Percentiles rank a stretch among this genome's conserved stretches.
Evolutionary conservation across 2,329 filamentous ascomycete genomes (phyloP).

Genomic region (Alternaria ethzedia): DNA sequence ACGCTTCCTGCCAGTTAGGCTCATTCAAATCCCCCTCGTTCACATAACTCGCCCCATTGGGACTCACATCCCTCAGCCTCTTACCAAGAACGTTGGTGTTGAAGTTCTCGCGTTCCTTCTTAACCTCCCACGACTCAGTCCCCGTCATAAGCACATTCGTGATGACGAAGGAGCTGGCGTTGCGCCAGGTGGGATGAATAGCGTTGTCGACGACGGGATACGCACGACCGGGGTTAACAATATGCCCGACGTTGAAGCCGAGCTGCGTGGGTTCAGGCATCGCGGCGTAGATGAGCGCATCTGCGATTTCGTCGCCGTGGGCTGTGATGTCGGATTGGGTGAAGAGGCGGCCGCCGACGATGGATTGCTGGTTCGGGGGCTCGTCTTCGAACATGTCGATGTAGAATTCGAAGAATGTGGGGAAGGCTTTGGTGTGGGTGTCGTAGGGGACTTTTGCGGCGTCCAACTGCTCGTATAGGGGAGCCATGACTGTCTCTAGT

Average conservation of each 20-base stretch:
- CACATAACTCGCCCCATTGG: constrained; percentile 43
- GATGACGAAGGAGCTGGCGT: constrained; percentile 45
- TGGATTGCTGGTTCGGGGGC: constrained; percentile 33
- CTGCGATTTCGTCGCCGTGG: constrained; percentile 30
- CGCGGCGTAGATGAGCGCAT: constrained; percentile 34
- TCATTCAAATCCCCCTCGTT: constrained; percentile 47
- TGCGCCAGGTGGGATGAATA: constrained; percentile 44
- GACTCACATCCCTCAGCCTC: constrained; percentile 37
- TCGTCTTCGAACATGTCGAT: constrained; percentile 48
- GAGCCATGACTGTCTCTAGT: constrained; percentile 34
- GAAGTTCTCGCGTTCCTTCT: constrained; percentile 32
- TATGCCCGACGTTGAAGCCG: constrained; percentile 43
- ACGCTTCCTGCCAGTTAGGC: constrained; percentile 45
- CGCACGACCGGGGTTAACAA: constrained; percentile 41
- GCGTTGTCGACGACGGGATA: constrained; percentile 41
- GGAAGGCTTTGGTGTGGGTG: constrained; percentile 36
- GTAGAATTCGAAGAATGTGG: constrained; percentile 47
- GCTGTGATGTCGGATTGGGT: constrained; percentile 35
- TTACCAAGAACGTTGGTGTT: constrained; percentile 43
- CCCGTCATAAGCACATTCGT: constrained; percentile 41
- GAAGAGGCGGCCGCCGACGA: constrained; percentile 44
- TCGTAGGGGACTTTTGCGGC: constrained; percentile 41
- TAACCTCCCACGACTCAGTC: constrained; percentile 39
- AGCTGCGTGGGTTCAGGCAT: constrained; percentile 25
- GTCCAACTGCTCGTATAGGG: constrained; percentile 37